Conservation (phyloP, 78 protist genomes). For the Polysphondylium violaceum region DNA sequence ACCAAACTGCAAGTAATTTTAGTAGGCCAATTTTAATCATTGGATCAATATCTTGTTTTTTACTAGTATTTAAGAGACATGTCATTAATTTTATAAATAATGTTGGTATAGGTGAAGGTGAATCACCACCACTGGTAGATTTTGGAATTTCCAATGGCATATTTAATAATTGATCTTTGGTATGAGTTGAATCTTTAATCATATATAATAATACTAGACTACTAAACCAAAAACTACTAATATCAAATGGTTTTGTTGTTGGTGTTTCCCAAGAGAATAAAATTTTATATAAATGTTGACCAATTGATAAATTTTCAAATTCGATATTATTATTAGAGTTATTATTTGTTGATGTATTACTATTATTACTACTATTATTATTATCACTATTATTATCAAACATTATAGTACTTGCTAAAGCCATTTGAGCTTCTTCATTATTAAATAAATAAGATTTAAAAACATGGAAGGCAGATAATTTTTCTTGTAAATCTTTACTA, state of each 20-base stretch:
- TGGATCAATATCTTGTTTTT: slow-evolving; percentile 42
- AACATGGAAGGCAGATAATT: slow-evolving; percentile 31
- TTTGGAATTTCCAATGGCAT: slow-evolving; percentile 49
- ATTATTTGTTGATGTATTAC: slow-evolving; percentile 13
- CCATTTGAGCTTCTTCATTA: slow-evolving; percentile 84
- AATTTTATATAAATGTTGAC: slow-evolving; percentile 45
- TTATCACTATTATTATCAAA: neutral
- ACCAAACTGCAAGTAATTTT: slow-evolving; percentile 61
- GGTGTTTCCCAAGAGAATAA: slow-evolving; percentile 50
- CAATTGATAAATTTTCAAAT: slow-evolving; percentile 55
- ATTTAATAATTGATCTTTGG: slow-evolving; percentile 35
- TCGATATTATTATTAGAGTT: neutral
- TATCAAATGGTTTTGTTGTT: slow-evolving; percentile 15
- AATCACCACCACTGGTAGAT: neutral
- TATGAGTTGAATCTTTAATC: slow-evolving; percentile 31
- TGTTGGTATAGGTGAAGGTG: neutral
- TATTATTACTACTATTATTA: neutral
- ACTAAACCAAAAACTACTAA: slow-evolving; percentile 40
- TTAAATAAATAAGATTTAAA: slow-evolving; percentile 57
- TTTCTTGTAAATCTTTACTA: slow-evolving; percentile 69
- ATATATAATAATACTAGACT: slow-evolving; percentile 9
- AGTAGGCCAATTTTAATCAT: slow-evolving; percentile 40
- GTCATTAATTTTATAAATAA: slow-evolving; percentile 33
- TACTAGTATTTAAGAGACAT: neutral
- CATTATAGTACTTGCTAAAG: slow-evolving; percentile 65